Evolutionary conservation across 208 protist genomes (phyloP).

Genomic region (Acanthamoeba polyphaga): DNA sequence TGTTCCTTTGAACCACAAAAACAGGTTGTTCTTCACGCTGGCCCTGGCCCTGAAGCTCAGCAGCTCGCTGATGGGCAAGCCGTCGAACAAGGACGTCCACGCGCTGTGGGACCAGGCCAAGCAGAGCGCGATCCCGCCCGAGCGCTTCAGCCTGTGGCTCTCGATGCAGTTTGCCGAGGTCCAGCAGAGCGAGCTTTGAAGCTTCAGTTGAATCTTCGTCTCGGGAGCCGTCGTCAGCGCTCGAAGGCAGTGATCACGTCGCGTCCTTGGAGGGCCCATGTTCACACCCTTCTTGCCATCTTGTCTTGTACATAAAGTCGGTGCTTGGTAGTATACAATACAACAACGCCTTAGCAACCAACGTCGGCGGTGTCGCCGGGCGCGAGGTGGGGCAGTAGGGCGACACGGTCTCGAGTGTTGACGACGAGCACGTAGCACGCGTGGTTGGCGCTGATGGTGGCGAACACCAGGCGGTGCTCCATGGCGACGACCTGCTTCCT

Average conservation of each 20-base stretch:
- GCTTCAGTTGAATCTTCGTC: too few relatives aligned
- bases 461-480: neutral
- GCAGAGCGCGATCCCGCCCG: neutral
- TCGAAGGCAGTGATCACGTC: too few relatives aligned
- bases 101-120: conserved; percentile 11
- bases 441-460: neutral
- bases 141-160: conserved; percentile 19
- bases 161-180: too few relatives aligned
- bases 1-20: neutral
- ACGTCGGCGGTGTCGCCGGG: too few relatives aligned
- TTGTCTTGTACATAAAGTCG: too few relatives aligned
- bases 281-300: too few relatives aligned
- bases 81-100: neutral
- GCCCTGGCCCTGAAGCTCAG: conserved; percentile 13
- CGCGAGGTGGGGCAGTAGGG: too few relatives aligned
- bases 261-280: too few relatives aligned
- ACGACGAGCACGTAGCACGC: neutral
- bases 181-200: too few relatives aligned
- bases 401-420: neutral
- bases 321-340: too few relatives aligned
- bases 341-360: too few relatives aligned
- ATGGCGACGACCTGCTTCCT: neutral
- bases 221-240: too few relatives aligned
- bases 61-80: conserved; percentile 16
- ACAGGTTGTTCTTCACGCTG: conserved; percentile 46